Evolutionary conservation across 352 stramenopile genomes (phyloP), one percentile per base, ranked within the genome.

Genomic region (Globisporangium lucens): DNA sequence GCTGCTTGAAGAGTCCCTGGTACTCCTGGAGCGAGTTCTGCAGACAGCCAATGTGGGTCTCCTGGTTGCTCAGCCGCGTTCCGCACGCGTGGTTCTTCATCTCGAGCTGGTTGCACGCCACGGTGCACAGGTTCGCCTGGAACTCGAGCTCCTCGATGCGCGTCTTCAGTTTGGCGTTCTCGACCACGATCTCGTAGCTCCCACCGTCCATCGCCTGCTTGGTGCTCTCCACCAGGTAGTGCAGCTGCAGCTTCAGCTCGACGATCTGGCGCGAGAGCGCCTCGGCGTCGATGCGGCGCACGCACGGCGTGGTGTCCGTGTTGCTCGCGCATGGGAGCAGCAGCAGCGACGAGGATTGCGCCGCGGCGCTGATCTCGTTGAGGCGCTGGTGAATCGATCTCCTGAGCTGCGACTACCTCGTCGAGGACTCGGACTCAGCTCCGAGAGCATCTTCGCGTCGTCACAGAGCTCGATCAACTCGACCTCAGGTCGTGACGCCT

Each of bases 1-100:
- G 85, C 71, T 90, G 80, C 73, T 91, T 89, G 71, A 91, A 91
- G 17, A 93, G 75, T 2, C 78, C 79, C 62, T 93, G 85, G 63
- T 91, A 93, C 65, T 93, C 83, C 52, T 91, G 82, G 30, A 93
- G 69, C 27, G 81, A 91, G 66, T 87, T 90, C 63, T 93, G 80
- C 10, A 91, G 75, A 56, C 75, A 89, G n/a, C 74, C 70, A 13
- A 90, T 89, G 66, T 93, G 82, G 2, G 78, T 89, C 49, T 91
- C 85, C 51, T 93, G 82, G 65, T 89, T 91, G 70, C 78, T 89
- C 29, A 90, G 53, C 2, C 83, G 77, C 22, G 85, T 89, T 63
- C 91, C 83, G 46, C 75, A 87, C 56, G 83, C 76, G 41, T 77
- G 77, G 57, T 90, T 84, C 71, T 88, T 91, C 76, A 87, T 88